Conservation (phyloP, 164 flowering plant species). For the Stephania cephalantha region DNA sequence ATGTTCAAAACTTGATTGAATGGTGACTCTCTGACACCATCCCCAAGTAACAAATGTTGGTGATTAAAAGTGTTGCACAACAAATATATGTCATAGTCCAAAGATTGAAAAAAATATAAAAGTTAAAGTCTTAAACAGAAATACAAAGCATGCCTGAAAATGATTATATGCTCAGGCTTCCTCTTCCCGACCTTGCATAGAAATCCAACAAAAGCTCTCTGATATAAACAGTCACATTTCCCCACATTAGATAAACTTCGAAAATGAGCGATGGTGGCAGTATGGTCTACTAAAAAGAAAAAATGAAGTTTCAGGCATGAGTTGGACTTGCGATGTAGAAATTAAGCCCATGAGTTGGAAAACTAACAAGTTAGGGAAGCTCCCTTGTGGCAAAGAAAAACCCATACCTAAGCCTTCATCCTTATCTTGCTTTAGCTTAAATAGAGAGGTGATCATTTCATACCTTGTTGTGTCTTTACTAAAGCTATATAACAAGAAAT, state of each 20-base stretch:
- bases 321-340: too few species aligned
- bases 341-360: background rate
- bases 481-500: slow-evolving; percentile 79
- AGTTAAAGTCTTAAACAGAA: background rate
- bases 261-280: background rate
- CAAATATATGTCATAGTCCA: background rate
- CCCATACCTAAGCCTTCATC: slow-evolving; percentile 62
- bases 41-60: slow-evolving; percentile 39
- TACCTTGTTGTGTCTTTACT: slow-evolving; percentile 80
- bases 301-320: background rate
- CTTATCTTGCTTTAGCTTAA: slow-evolving; percentile 35
- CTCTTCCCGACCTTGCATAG: slow-evolving; percentile 56
- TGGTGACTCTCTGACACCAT: slow-evolving; percentile 91
- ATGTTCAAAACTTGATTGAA: slow-evolving; percentile 79
- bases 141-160: slow-evolving; percentile 52
- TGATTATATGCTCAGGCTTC: slow-evolving; percentile 85
- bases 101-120: too few species aligned
- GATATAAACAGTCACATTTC: slow-evolving; percentile 11
- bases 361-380: background rate
- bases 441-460: slow-evolving; percentile 71
- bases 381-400: background rate
- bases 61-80: background rate
- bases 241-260: background rate
- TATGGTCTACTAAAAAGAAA: background rate
- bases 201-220: slow-evolving; percentile 79